Evolutionary conservation across 345 rosid species (phyloP).

Genomic region (Eucalyptus erythrocorys): DNA sequence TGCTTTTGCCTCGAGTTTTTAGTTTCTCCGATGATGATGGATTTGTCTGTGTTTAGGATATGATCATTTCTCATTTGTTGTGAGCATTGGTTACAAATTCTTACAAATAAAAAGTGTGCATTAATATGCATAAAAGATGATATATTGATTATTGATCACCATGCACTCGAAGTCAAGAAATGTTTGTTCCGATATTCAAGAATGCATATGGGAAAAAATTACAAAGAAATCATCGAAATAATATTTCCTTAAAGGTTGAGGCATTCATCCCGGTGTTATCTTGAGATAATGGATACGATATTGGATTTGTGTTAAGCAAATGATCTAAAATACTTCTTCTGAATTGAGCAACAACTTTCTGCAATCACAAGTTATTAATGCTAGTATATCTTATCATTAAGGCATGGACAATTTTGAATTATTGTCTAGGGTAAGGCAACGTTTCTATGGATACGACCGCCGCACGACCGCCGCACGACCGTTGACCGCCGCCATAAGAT

Average conservation of each 20-base stretch:
- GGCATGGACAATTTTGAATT: neutral
- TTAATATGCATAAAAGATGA: neutral
- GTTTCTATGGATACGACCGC: too few relatives aligned
- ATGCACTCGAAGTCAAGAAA: neutral
- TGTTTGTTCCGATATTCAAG: neutral
- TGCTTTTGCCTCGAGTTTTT: neutral
- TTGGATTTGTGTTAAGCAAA: neutral
- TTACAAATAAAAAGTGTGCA: neutral
- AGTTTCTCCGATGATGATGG: neutral
- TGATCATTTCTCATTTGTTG: neutral
- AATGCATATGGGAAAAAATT: neutral
- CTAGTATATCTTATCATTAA: neutral
- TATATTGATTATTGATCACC: neutral
- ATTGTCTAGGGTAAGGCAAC: too few relatives aligned
- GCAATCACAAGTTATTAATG: neutral
- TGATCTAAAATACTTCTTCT: neutral
- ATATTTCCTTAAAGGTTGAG: neutral
- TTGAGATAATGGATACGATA: neutral
- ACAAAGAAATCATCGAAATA: neutral
- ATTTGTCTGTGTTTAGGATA: neutral
- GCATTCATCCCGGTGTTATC: neutral
- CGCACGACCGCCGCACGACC: too few relatives aligned
- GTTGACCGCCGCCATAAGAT: too few relatives aligned
- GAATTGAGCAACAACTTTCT: neutral
- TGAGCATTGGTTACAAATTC: neutral